These are phyloP conservation scores for Cystobasidiaceae sp. DNA, from an alignment of 1,284 basidiomycete genomes.

Conservation along the genomic window DNA sequence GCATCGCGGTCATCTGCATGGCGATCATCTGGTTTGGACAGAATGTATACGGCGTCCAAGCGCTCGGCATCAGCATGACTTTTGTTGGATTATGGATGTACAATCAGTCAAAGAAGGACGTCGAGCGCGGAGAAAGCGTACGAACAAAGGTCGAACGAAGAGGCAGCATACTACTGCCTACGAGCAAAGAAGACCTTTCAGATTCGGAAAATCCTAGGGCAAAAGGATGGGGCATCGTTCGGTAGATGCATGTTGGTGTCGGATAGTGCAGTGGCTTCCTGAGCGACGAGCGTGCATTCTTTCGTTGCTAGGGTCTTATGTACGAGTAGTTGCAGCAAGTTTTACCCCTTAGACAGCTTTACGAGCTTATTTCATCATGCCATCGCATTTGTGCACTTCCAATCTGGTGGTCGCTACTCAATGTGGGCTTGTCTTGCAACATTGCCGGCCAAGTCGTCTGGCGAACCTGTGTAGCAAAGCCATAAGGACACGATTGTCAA, in stretches of 20 bases:
- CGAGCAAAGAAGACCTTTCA: conserved; percentile 47
- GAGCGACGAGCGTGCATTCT: no score
- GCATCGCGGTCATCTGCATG: conserved; percentile 95
- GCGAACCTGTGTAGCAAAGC: not conserved
- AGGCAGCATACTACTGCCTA: conserved; percentile 65
- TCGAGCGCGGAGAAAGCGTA: conserved; percentile 86
- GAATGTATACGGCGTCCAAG: conserved; percentile 75
- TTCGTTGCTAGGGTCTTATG: no score
- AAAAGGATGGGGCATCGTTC: conserved; percentile 22
- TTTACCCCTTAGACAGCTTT: not conserved
- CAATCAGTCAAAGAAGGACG: conserved; percentile 85
- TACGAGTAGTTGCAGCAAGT: no score
- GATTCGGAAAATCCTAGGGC: conserved; percentile 1
- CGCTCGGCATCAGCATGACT: conserved; percentile 76
- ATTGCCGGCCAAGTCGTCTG: not conserved
- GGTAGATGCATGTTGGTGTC: no score
- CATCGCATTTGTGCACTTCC: not conserved
- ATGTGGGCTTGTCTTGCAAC: not conserved
- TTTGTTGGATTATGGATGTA: conserved; percentile 93
- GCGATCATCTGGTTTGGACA: conserved; percentile 97
- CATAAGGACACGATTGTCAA: no score
- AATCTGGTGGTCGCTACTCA: not conserved
- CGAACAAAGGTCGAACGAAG: conserved; percentile 76
- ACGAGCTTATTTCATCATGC: not conserved
- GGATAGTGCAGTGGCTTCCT: no score